Percentiles rank a stretch among this genome's conserved stretches.
Evolutionary conservation across 192 early-diverging fungal species (phyloP).

Genomic region (Umbelopsis isabellina): DNA sequence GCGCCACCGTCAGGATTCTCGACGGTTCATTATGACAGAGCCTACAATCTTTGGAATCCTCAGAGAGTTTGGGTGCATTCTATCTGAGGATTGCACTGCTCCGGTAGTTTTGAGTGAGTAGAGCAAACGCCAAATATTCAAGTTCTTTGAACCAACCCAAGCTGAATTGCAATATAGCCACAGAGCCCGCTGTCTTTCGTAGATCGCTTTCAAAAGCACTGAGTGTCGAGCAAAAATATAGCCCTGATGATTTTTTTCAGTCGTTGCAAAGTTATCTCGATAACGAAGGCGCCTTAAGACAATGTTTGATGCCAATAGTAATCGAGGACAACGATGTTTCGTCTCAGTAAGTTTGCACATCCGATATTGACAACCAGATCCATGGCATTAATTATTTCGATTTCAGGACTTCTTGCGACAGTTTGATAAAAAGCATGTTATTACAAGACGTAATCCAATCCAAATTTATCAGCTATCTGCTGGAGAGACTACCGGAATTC

Average conservation of each 20-base stretch:
- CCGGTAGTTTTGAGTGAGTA: not conserved
- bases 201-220: conserved; percentile 4
- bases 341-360: conserved; percentile 6
- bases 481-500: conserved; percentile 68
- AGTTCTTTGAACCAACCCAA: too few species aligned
- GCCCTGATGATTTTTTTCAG: conserved; percentile 15
- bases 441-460: conserved; percentile 64
- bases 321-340: not conserved
- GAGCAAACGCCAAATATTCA: too few species aligned
- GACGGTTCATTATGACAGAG: not conserved
- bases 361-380: not conserved
- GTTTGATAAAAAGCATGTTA: conserved; percentile 62
- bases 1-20: not conserved
- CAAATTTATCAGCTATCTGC: conserved; percentile 49
- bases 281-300: conserved; percentile 21
- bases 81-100: not conserved
- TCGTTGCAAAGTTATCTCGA: conserved; percentile 11
- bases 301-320: conserved; percentile 24
- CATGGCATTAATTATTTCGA: not conserved
- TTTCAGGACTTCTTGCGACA: conserved; percentile 44
- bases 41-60: not conserved
- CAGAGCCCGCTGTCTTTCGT: conserved; percentile 6
- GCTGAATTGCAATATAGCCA: not conserved
- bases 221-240: not conserved
- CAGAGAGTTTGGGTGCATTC: not conserved